Base-by-base conservation (phyloP, 192 early-diverging fungal genomes). In the Entomortierella lignicola region DNA sequence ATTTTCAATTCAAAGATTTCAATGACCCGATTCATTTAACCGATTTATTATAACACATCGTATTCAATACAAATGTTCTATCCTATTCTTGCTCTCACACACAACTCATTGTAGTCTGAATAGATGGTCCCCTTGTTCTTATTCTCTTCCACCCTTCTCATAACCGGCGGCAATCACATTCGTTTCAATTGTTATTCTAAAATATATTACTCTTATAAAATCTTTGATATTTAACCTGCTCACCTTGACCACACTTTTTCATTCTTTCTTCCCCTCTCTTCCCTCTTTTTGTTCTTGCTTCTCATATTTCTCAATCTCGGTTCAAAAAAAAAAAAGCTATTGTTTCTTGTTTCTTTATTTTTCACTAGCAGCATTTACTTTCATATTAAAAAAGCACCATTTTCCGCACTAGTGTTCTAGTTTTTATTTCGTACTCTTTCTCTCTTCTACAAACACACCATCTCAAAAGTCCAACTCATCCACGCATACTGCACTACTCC, bases 201-300 rank as follows among this genome's bases (percentile, higher is more conserved):
- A 29, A 17, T 54, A 17, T 13, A 34, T 18, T 34, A 29, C 31
- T 8, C 29, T n/a, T n/a, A 51, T 21, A 54, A 64, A 37, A 21
- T 55, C 34, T 42, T 43, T 13, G 53, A 42, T 66, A 68, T 68
- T 48, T 58, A 67, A 68, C 55, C 44, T 27, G 25, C 55, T 39
- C 25, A n/a, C 1, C 39, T 25, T 43, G 15, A 0, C 34, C 51
- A 23, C 37, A 0, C 31, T 11, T 52, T 34, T 48, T 51, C 20
- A 7, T 39, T 34, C 18, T 11, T 50, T 32, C 34, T 54, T 64
- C n/a, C 47, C 51, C 2, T 47, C 20, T 26, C 29, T 31, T 29
- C 21, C 31, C 26, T 21, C 21, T 27, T 27, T 66, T 27, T 20
- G 21, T 55, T 15, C 17, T 30, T 41, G 27, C 18, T 20, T 27